Conservation (phyloP, 1,284 basidiomycete species). For the Fomitopsis pinicola region DNA sequence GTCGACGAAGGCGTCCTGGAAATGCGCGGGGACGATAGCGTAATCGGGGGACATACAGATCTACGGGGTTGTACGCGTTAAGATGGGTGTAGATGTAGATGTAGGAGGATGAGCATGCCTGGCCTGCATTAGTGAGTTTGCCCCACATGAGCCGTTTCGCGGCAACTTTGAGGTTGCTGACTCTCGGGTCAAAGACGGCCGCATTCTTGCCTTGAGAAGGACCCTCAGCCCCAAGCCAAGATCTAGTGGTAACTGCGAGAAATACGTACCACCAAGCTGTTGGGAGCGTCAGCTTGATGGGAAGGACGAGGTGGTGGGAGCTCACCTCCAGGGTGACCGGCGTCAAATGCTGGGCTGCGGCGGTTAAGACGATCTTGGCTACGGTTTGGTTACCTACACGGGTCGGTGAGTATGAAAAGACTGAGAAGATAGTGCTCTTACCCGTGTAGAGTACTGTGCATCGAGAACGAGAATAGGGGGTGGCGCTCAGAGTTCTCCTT, state of each 20-base stretch:
- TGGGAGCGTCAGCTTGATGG: not conserved
- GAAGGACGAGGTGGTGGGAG: not conserved
- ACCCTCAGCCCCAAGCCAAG: not conserved
- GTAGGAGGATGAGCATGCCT: slow-evolving; percentile 33
- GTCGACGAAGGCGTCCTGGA: slow-evolving; percentile 60
- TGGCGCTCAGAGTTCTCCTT: not conserved
- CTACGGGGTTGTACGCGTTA: slow-evolving; percentile 9
- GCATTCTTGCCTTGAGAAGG: slow-evolving; percentile 70
- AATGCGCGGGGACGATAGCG: slow-evolving; percentile 61
- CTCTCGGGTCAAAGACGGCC: slow-evolving; percentile 69
- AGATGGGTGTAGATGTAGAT: not conserved
- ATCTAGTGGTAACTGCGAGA: too few relatives aligned
- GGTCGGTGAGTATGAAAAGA: too few relatives aligned
- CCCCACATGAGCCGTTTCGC: slow-evolving; percentile 79
- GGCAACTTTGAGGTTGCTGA: slow-evolving; percentile 50
- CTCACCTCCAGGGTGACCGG: slow-evolving; percentile 39
- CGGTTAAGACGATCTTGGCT: slow-evolving; percentile 70
- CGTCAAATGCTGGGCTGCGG: slow-evolving; percentile 82
- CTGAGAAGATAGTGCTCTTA: slow-evolving; percentile 30
- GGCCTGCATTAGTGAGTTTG: slow-evolving; percentile 75
- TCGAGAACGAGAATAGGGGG: not conserved
- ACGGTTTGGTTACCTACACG: slow-evolving; percentile 32
- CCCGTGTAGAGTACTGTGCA: slow-evolving; percentile 55
- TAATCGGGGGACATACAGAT: slow-evolving; percentile 77
- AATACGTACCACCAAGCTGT: slow-evolving; percentile 2